phyloP scores from a whole-genome alignment of 2,329 filamentous ascomycete genomes.

The Aaosphaeria pasadenensis region DNA sequence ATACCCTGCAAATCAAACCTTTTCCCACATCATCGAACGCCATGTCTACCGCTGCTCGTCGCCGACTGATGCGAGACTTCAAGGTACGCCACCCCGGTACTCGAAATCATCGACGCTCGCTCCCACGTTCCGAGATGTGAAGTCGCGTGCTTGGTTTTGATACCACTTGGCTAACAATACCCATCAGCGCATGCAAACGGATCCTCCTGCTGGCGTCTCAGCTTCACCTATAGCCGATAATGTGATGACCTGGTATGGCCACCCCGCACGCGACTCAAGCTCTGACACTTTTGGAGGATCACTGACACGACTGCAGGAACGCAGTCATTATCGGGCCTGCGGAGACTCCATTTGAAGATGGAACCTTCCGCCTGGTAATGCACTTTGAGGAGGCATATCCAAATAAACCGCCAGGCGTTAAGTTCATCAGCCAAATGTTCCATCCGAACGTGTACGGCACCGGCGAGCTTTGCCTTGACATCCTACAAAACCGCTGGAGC shows the following conservation, averaged over 20 bases:
- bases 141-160: no score
- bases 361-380: slow-evolving; percentile 96
- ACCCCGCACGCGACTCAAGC: slow-evolving; percentile 25
- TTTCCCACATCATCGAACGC: slow-evolving; percentile 10
- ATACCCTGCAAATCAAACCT: neutral
- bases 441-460: slow-evolving; percentile 98
- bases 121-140: neutral
- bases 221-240: slow-evolving; percentile 95
- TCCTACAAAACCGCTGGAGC: slow-evolving; percentile 97
- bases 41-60: slow-evolving; percentile 92
- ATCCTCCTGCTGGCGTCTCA: slow-evolving; percentile 93
- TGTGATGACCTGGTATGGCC: slow-evolving; percentile 86
- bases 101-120: slow-evolving; percentile 3
- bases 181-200: slow-evolving; percentile 92
- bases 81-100: slow-evolving; percentile 63
- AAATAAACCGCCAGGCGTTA: slow-evolving; percentile 95
- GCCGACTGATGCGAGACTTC: slow-evolving; percentile 98
- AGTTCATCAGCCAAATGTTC: slow-evolving; percentile 99
- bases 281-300: neutral
- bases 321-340: slow-evolving; percentile 96
- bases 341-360: slow-evolving; percentile 97
- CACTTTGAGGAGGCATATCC: slow-evolving; percentile 99
- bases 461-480: slow-evolving; percentile 93
- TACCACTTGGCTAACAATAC: no score
- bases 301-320: slow-evolving; percentile 64